Conservation (phyloP, 352 stramenopile genomes). For the Pythium oligandrum region DNA sequence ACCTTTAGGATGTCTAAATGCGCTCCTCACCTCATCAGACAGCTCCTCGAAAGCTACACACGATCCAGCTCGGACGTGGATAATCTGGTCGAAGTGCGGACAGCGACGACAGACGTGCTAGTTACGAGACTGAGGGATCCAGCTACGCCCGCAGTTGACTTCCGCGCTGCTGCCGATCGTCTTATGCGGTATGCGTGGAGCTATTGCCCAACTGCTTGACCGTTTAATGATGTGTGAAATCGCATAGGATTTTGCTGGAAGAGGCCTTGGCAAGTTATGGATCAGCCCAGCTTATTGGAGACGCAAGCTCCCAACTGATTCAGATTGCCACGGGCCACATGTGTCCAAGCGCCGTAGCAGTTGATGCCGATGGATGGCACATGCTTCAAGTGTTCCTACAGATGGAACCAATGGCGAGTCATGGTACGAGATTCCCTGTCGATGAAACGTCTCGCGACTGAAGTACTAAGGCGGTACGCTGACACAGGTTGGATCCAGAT, state of each 20-base stretch:
- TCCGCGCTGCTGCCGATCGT: conserved; percentile 10
- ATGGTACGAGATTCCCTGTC: no score
- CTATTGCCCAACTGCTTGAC: background rate
- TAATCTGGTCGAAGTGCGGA: conserved; percentile 39
- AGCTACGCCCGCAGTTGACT: conserved; percentile 1
- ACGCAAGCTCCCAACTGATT: background rate
- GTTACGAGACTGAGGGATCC: conserved; percentile 15
- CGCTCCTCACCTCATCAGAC: conserved; percentile 7
- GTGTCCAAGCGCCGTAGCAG: background rate
- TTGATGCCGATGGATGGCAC: background rate
- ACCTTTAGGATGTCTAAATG: background rate
- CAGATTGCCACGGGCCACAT: background rate
- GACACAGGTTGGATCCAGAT: background rate
- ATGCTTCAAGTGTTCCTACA: background rate
- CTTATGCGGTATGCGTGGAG: conserved; percentile 10
- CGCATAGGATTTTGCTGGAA: conserved; percentile 13
- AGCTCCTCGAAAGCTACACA: conserved; percentile 33
- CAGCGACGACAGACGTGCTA: conserved; percentile 14
- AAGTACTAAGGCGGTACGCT: no score
- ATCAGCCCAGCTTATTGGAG: no score
- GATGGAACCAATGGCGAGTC: background rate
- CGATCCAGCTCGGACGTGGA: conserved; percentile 19
- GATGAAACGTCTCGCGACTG: no score
- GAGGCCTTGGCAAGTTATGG: conserved; percentile 15
- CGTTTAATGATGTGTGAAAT: background rate